Conservation (phyloP, 2,329 filamentous ascomycete genomes). For the Myriosclerotinia curreyana region DNA sequence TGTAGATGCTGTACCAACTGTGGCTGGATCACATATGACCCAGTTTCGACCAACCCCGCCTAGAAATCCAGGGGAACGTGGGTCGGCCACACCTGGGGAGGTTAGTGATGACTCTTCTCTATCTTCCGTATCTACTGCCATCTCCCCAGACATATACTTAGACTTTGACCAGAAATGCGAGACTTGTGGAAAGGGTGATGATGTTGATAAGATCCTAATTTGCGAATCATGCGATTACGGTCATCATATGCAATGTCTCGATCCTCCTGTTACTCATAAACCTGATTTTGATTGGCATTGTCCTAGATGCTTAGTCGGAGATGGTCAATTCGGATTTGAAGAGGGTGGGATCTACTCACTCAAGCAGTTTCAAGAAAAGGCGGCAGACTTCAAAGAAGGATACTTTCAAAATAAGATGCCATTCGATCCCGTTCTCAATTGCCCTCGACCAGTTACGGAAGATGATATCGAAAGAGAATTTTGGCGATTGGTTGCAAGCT, state of each 20-base stretch:
- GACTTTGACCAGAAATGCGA: constrained; percentile 67
- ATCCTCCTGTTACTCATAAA: constrained; percentile 74
- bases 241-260: constrained; percentile 84
- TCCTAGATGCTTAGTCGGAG: constrained; percentile 88
- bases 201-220: constrained; percentile 65
- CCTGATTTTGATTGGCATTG: constrained; percentile 95
- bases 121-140: constrained; percentile 33
- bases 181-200: constrained; percentile 76
- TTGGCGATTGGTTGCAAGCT: constrained; percentile 89
- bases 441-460: constrained; percentile 77
- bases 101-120: constrained; percentile 54
- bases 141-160: constrained; percentile 33
- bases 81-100: constrained; percentile 47
- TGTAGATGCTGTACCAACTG: constrained; percentile 68
- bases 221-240: constrained; percentile 92
- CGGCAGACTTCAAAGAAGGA: constrained; percentile 87
- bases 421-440: constrained; percentile 79
- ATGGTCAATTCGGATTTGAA: constrained; percentile 95
- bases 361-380: constrained; percentile 93
- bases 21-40: constrained; percentile 96
- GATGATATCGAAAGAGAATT: constrained; percentile 97
- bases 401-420: constrained; percentile 92
- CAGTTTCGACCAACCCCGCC: constrained; percentile 80
- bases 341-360: constrained; percentile 95
- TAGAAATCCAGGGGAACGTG: constrained; percentile 53